phyloP scores from a whole-genome alignment of 768 basidiomycete species.

The Kockovaella imperatae region DNA sequence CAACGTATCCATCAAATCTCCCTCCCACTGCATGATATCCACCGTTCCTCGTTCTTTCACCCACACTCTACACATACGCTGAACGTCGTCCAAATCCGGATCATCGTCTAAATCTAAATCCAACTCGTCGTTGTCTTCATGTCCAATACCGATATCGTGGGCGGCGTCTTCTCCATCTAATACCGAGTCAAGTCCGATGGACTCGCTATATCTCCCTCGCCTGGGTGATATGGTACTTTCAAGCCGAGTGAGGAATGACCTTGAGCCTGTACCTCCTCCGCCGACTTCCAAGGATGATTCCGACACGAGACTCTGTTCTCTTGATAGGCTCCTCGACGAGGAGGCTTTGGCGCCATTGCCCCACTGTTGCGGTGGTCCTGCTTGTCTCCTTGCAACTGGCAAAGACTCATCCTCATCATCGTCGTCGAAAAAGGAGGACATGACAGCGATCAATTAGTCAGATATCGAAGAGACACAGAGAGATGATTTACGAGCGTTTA shows the following conservation, averaged over 20 bases:
- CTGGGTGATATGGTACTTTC: not conserved
- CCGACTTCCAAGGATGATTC: not conserved
- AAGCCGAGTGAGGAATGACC: not conserved
- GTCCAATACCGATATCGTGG: slow-evolving; percentile 11
- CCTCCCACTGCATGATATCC: slow-evolving; percentile 39
- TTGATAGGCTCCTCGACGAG: not conserved
- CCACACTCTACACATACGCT: slow-evolving; percentile 29
- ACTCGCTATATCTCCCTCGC: not conserved
- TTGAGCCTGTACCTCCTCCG: not conserved
- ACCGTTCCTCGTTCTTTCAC: slow-evolving; percentile 38
- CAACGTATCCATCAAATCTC: slow-evolving; percentile 37
- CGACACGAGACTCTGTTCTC: not conserved
- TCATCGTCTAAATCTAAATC: slow-evolving; percentile 20
- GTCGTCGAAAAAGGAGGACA: slow-evolving; percentile 9
- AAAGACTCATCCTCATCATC: slow-evolving; percentile 2
- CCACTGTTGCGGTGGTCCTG: not conserved
- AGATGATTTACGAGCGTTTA: too few species aligned
- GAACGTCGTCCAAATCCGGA: slow-evolving; percentile 30
- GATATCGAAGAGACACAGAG: not conserved
- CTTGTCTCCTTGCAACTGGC: not conserved
- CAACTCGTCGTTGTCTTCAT: slow-evolving; percentile 4
- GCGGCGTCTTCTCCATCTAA: slow-evolving; percentile 2
- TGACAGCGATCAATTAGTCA: not conserved
- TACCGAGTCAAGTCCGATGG: not conserved
- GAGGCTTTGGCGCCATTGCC: not conserved